Conservation (phyloP, 1,139 yeast species). For the Scheffersomyces parashehatae region DNA sequence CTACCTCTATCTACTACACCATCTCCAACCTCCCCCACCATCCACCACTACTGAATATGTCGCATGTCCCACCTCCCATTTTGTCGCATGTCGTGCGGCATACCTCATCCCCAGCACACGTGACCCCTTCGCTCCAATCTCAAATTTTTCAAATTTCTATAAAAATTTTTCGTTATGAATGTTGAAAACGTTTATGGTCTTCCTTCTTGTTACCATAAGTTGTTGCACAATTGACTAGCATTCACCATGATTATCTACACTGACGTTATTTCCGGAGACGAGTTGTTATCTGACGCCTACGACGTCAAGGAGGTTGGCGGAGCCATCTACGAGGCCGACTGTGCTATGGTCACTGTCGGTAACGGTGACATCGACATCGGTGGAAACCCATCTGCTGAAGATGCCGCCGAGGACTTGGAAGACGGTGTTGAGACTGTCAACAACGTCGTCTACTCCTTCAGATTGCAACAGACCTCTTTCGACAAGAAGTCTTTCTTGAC, state of each 20-base stretch:
- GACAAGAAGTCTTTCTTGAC: constrained; percentile 97
- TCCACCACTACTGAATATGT: no score
- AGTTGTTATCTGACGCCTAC: constrained; percentile 96
- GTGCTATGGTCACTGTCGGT: constrained; percentile 84
- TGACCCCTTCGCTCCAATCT: no score
- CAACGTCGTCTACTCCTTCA: constrained; percentile 98
- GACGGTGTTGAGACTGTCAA: constrained; percentile 87
- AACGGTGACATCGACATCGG: constrained; percentile 96
- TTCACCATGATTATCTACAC: constrained; percentile 44
- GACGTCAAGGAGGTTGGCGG: constrained; percentile 82
- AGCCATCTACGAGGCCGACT: constrained; percentile 95
- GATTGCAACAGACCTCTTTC: constrained; percentile 91
- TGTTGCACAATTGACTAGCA: constrained; percentile 3
- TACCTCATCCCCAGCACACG: no score
- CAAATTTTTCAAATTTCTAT: no score
- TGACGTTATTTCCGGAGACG: constrained; percentile 92
- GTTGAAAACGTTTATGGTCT: background rate
- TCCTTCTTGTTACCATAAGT: background rate
- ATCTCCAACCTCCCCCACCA: no score
- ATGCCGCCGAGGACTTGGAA: constrained; percentile 73
- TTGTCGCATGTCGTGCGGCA: no score
- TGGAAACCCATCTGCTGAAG: constrained; percentile 99
- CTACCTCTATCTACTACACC: no score
- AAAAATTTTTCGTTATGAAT: no score
- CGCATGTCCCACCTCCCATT: no score